Percentiles rank a stretch among this genome's conserved stretches.
Evolutionary conservation across 192 early-diverging fungal species (phyloP).

Genomic region (Coemansia sp.): DNA sequence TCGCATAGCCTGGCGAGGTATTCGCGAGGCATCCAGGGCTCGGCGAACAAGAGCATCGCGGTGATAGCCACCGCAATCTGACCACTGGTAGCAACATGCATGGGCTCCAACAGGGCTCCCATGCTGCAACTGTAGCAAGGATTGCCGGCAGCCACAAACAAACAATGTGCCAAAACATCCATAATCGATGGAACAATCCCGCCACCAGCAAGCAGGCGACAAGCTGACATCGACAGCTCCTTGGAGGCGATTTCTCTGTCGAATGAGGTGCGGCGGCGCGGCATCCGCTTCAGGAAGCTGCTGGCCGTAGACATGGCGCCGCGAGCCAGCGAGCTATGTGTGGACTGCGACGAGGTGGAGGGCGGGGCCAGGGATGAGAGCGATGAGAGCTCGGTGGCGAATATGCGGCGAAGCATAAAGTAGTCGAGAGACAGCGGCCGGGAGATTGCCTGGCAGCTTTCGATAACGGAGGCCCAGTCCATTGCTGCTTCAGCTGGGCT

Average conservation of each 20-base stretch:
- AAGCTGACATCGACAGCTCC: slow-evolving; percentile 27
- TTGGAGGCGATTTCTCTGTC: slow-evolving; percentile 9
- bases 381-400: slow-evolving; percentile 37
- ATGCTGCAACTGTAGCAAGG: slow-evolving; percentile 38
- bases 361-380: slow-evolving; percentile 19
- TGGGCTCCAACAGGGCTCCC: slow-evolving; percentile 29
- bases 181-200: slow-evolving; percentile 23
- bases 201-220: slow-evolving; percentile 17
- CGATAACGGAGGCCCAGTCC: slow-evolving; percentile 27
- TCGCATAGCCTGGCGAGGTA: slow-evolving; percentile 37
- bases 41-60: slow-evolving; percentile 32
- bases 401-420: slow-evolving; percentile 47
- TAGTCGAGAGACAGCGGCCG: slow-evolving; percentile 42
- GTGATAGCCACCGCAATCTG: slow-evolving; percentile 45
- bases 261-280: slow-evolving; percentile 33
- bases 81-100: slow-evolving; percentile 36
- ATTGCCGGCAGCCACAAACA: slow-evolving; percentile 29
- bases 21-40: slow-evolving; percentile 50
- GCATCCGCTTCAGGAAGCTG: slow-evolving; percentile 45
- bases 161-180: slow-evolving; percentile 38
- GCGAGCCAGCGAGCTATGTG: slow-evolving; percentile 8
- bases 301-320: slow-evolving; percentile 20
- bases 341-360: neutral
- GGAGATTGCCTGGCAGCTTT: slow-evolving; percentile 15
- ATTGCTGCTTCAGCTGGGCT: neutral